Percentiles rank a stretch among this genome's conserved stretches.
These are phyloP conservation scores for Pyrenophora tritici-repentis DNA, from an alignment of 2,329 filamentous ascomycete genomes.

Conservation along the genomic window DNA sequence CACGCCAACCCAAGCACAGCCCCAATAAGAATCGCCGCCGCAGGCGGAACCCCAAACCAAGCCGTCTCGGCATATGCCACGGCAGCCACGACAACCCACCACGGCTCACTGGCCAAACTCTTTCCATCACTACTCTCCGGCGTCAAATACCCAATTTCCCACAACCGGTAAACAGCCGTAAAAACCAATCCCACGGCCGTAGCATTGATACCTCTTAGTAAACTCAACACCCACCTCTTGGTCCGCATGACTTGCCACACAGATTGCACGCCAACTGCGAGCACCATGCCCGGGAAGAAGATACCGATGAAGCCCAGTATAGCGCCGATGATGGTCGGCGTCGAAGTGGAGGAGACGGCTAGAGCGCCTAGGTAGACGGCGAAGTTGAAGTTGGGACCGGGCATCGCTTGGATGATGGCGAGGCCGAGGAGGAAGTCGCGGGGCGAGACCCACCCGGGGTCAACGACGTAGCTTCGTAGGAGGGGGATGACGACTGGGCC, in stretches of 20 bases:
- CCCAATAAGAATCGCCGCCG: constrained; percentile 48
- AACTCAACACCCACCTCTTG: constrained; percentile 40
- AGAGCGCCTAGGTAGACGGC: constrained; percentile 51
- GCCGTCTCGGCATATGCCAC: constrained; percentile 49
- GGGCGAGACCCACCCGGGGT: constrained; percentile 70
- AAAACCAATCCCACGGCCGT: constrained; percentile 52
- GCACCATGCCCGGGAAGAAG: constrained; percentile 48
- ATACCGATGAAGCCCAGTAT: constrained; percentile 49
- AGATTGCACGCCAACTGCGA: constrained; percentile 45
- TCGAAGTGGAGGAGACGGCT: constrained; percentile 33
- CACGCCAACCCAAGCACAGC: constrained; percentile 47
- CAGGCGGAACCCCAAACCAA: constrained; percentile 49
- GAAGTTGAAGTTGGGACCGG: constrained; percentile 66
- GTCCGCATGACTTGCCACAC: constrained; percentile 48
- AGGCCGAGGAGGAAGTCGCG: constrained; percentile 75
- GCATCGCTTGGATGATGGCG: constrained; percentile 72
- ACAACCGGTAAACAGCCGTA: constrained; percentile 52
- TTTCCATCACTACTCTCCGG: constrained; percentile 42
- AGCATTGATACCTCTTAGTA: constrained; percentile 50
- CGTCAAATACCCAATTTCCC: constrained; percentile 52
- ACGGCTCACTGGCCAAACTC: constrained; percentile 48
- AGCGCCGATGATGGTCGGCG: constrained; percentile 42
- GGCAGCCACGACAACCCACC: constrained; percentile 53
- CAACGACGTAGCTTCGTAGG: constrained; percentile 58
- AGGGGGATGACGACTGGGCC: constrained; percentile 54